Evolutionary conservation across 768 basidiomycete species (phyloP), one percentile per base, ranked within the genome.

Genomic region (Boletus sp.): DNA sequence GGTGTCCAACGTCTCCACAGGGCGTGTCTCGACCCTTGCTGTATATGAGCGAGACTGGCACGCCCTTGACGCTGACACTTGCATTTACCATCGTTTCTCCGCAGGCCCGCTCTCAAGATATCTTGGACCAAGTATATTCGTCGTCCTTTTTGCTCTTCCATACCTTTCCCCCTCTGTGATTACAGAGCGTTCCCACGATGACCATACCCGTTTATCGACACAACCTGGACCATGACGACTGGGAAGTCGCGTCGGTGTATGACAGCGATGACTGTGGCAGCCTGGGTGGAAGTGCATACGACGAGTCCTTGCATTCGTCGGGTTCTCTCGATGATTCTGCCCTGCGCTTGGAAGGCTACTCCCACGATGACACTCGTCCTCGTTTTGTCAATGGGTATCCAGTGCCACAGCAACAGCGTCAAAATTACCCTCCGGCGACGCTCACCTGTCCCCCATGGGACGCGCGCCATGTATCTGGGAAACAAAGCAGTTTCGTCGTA

Each of bases 201-300:
- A n/a, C 53, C 41, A 67, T 68, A 23, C 67, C 67, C 21, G 27
- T 68, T 19, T 68, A 54, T 40, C 63, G 67, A 35, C 67, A 68
- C 44, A 68, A 69, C 34, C 25, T 47, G 37, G 19, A 50, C 34
- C 51, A 60, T 42, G 57, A 63, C 27, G 67, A 68, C 54, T 68
- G 67, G 67, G 67, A 68, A 50, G 53, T 69, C 46, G 67, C 65
- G 19, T 68, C 67, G 32, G 56, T 63, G 25, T 68, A 68, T 49
- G 56, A 61, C 41, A 68, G 67, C 51, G 67, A 68, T 55, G 67
- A 65, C 51, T 61, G 67, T 55, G 60, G 57, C 42, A 69, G 60
- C 30, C 32, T 61, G 19, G 64, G 59, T 7, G 57, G 63, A 15
- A 69, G 67, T 39, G 50, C 19, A 47, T 65, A 54, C 45, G 27